A percentile compares a stretch with the other conserved stretches of the same genome.
These are phyloP conservation scores for Cenchrus fungigraminus DNA, from an alignment of 176 grass and related monocot genomes.

Conservation along the genomic window DNA sequence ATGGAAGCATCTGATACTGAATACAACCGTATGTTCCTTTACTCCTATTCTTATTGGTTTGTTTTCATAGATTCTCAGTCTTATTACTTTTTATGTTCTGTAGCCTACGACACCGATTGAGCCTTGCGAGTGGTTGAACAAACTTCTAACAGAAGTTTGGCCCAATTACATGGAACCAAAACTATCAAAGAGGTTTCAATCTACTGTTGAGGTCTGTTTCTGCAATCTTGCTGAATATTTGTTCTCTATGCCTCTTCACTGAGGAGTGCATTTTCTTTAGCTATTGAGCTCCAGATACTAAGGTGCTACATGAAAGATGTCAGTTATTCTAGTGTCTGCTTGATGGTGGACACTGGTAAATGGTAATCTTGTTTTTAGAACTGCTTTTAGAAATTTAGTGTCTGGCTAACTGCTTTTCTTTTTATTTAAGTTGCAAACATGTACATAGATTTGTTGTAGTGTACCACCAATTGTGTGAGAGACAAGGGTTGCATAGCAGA, in stretches of 20 bases:
- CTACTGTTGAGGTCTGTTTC: slow-evolving; percentile 85
- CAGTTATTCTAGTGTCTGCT: not conserved
- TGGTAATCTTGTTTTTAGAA: slow-evolving; percentile 6
- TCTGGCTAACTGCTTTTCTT: not conserved
- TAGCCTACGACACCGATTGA: slow-evolving; percentile 86
- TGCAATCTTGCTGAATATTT: slow-evolving; percentile 23
- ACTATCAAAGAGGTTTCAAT: slow-evolving; percentile 66
- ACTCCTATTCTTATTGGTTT: slow-evolving; percentile 18
- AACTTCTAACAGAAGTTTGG: slow-evolving; percentile 88
- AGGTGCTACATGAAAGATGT: slow-evolving; percentile 15
- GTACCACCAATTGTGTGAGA: not conserved
- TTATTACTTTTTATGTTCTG: slow-evolving; percentile 29
- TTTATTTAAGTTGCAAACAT: not conserved
- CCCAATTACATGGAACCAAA: slow-evolving; percentile 98
- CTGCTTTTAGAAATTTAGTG: not conserved
- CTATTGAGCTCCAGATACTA: slow-evolving; percentile 1
- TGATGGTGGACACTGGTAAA: not conserved
- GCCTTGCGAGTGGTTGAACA: slow-evolving; percentile 90
- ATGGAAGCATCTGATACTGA: slow-evolving; percentile 94
- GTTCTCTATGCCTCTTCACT: not conserved
- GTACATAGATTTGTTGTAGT: not conserved
- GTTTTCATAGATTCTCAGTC: slow-evolving; percentile 32
- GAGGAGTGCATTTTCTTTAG: slow-evolving; percentile 18
- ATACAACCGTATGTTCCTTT: slow-evolving; percentile 66
- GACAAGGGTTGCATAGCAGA: not conserved